A percentile compares a stretch with the other conserved stretches of the same genome.
These are phyloP conservation scores for Myriosclerotinia scirpicola DNA, from an alignment of 2,329 filamentous ascomycete species.

Conservation along the genomic window DNA sequence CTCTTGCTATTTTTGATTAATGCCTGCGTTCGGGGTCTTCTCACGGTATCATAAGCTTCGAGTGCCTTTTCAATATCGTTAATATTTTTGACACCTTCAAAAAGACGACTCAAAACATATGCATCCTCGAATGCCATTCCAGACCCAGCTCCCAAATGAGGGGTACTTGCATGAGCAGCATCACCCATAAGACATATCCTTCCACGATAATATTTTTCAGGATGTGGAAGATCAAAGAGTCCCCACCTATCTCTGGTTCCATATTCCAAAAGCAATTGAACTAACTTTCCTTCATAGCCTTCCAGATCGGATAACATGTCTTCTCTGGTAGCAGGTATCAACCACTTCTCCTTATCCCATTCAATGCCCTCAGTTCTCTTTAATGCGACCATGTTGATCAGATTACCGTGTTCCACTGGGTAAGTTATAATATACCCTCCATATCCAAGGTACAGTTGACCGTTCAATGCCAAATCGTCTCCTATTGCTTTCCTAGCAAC, in stretches of 20 bases:
- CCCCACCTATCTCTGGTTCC: slow-evolving; percentile 46
- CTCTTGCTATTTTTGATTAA: slow-evolving; percentile 25
- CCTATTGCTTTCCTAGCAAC: slow-evolving; percentile 51
- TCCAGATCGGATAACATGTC: slow-evolving; percentile 45
- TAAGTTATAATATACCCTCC: slow-evolving; percentile 25
- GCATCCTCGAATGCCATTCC: slow-evolving; percentile 58
- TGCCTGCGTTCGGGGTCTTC: slow-evolving; percentile 39
- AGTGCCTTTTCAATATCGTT: slow-evolving; percentile 46
- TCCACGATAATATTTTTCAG: slow-evolving; percentile 40
- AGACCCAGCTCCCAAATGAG: slow-evolving; percentile 58
- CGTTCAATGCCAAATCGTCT: slow-evolving; percentile 45
- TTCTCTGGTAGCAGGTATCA: slow-evolving; percentile 43
- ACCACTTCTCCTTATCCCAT: slow-evolving; percentile 42
- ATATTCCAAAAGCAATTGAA: slow-evolving; percentile 16
- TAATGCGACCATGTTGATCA: slow-evolving; percentile 25
- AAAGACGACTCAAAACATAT: slow-evolving; percentile 46
- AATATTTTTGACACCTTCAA: slow-evolving; percentile 43
- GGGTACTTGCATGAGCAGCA: slow-evolving; percentile 61
- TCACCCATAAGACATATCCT: slow-evolving; percentile 55
- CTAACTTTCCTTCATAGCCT: slow-evolving; percentile 43
- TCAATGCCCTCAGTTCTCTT: slow-evolving; percentile 14
- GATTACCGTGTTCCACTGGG: slow-evolving; percentile 24
- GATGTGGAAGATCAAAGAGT: slow-evolving; percentile 46
- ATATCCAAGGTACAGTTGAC: slow-evolving; percentile 26
- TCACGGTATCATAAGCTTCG: slow-evolving; percentile 48